phyloP scores from a whole-genome alignment of 305 asterid species.

The Fraxinus greggii region DNA sequence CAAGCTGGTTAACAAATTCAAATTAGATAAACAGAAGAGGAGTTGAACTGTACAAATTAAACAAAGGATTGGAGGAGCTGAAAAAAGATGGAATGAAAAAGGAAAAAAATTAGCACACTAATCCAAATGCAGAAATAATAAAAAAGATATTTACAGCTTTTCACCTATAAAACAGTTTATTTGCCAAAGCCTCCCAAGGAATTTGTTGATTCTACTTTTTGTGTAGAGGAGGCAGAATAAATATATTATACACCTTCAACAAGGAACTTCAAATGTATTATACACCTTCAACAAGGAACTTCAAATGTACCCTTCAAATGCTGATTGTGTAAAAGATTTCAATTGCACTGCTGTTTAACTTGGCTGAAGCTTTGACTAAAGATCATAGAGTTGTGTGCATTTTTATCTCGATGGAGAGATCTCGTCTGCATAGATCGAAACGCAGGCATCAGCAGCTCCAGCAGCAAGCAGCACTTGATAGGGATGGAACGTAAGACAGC shows the following conservation, averaged over 20 bases:
- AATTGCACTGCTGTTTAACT: background rate
- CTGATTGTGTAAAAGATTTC: background rate
- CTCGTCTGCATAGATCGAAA: conserved; percentile 89
- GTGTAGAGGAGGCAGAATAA: conserved; percentile 46
- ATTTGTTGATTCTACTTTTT: conserved; percentile 28
- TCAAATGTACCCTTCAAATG: conserved; percentile 16
- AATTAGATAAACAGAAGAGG: background rate
- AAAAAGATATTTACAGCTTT: conserved; percentile 65
- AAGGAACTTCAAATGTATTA: conserved; percentile 24
- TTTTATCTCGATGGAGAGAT: conserved; percentile 54
- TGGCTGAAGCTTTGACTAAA: background rate
- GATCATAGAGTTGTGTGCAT: background rate
- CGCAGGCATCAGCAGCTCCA: conserved; percentile 96
- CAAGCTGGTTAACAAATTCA: background rate
- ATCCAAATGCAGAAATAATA: conserved; percentile 23
- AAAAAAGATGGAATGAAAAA: background rate
- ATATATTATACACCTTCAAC: conserved; percentile 61
- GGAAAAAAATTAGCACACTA: conserved; percentile 32
- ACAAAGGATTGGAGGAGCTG: background rate
- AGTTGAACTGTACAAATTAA: background rate
- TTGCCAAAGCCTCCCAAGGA: conserved; percentile 75
- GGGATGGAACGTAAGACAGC: conserved; percentile 95
- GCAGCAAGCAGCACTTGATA: conserved; percentile 91
- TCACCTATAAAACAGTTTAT: conserved; percentile 72
- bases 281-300: conserved; percentile 44